A percentile compares a stretch with the other conserved stretches of the same genome.
These are phyloP conservation scores for Sextonia rubra DNA, from an alignment of 164 flowering plant species.

Conservation along the genomic window DNA sequence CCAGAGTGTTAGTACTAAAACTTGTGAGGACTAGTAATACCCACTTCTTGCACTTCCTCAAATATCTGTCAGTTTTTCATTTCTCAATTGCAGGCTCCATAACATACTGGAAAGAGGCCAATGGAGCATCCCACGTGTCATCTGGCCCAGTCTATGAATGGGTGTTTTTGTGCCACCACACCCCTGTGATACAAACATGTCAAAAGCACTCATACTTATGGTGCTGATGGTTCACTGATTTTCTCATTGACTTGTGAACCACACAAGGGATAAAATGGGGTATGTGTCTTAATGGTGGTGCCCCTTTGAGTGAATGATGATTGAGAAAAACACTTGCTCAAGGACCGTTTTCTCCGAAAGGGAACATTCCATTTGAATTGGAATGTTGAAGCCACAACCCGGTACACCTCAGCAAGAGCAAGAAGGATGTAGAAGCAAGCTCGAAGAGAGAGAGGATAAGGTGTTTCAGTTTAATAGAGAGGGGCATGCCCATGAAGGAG, in stretches of 20 bases:
- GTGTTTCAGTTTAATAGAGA: background rate
- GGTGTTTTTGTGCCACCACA: no score
- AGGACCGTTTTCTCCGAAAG: background rate
- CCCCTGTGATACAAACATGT: background rate
- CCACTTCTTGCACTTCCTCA: no score
- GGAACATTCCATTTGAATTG: background rate
- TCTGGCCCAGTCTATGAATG: no score
- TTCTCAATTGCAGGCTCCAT: no score
- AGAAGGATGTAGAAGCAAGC: constrained; percentile 8
- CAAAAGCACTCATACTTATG: background rate
- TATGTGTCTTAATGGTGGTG: background rate
- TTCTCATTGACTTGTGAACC: constrained; percentile 4
- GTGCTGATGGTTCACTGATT: background rate
- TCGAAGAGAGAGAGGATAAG: constrained; percentile 6
- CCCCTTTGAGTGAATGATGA: background rate
- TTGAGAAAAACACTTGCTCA: background rate
- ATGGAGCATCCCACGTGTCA: no score
- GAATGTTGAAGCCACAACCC: background rate
- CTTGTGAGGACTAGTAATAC: no score
- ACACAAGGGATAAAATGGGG: no score
- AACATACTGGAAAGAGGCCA: no score
- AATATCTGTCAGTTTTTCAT: no score
- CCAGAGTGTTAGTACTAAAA: no score
- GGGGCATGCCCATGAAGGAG: background rate
- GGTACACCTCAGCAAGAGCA: background rate